A percentile compares a stretch with the other conserved stretches of the same genome.
Evolutionary conservation across 176 grass and related monocot species (phyloP).

Genomic region (Juncus inflexus): DNA sequence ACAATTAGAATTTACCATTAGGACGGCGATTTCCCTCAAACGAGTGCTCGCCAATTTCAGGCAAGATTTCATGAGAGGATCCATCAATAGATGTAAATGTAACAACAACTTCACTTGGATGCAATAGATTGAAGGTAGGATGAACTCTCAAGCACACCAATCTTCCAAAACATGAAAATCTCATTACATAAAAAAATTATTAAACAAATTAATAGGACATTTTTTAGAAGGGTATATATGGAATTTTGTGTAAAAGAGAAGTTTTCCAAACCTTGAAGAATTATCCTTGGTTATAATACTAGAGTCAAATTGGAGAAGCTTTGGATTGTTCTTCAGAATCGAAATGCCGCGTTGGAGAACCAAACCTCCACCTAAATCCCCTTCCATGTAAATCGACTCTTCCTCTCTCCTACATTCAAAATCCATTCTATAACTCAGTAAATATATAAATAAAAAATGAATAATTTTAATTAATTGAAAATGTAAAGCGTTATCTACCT

Average conservation of each 20-base stretch:
- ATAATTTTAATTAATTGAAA: no score
- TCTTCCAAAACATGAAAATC: constrained; percentile 17
- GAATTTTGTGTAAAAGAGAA: no score
- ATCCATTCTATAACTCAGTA: constrained; percentile 34
- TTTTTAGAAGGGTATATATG: no score
- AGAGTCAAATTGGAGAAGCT: constrained; percentile 55
- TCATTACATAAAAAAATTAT: no score
- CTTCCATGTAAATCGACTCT: constrained; percentile 74
- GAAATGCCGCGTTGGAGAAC: constrained; percentile 60
- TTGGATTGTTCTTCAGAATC: constrained; percentile 49
- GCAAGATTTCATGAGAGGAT: constrained; percentile 43
- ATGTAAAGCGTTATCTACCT: constrained; percentile 23
- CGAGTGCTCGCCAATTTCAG: constrained; percentile 39
- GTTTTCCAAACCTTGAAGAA: constrained; percentile 53
- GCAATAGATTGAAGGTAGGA: constrained; percentile 68
- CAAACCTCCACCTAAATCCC: constrained; percentile 74
- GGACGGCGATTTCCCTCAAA: constrained; percentile 64
- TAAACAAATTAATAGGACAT: no score
- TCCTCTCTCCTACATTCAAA: constrained; percentile 55
- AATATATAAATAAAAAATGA: no score
- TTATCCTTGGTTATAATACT: constrained; percentile 61
- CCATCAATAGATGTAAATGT: constrained; percentile 54
- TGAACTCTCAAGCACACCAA: constrained; percentile 83
- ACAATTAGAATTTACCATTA: constrained; percentile 35
- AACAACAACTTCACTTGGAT: constrained; percentile 65